Percentiles rank a stretch among this genome's conserved stretches.
Evolutionary conservation across 2,329 filamentous ascomycete species (phyloP).

Genomic region (Paramyrothecium roridum): DNA sequence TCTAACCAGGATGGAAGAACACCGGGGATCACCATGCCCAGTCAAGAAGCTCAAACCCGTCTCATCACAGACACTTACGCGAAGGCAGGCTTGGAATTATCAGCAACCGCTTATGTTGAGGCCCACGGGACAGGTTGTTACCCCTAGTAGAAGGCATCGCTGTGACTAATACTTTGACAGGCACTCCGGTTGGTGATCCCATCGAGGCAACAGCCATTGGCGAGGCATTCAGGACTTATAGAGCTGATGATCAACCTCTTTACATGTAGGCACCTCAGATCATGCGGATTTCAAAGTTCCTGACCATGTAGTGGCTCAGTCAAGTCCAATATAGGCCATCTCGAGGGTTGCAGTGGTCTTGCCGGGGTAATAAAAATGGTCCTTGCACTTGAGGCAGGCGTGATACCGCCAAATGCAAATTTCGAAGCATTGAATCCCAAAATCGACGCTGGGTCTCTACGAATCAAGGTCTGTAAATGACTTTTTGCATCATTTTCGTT

Average conservation of each 20-base stretch:
- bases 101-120: slow-evolving; percentile 25
- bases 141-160: no score
- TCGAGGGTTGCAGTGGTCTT: slow-evolving; percentile 11
- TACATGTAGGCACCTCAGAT: slow-evolving; percentile 3
- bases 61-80: slow-evolving; percentile 25
- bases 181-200: slow-evolving; percentile 9
- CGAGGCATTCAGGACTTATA: not conserved
- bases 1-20: slow-evolving; percentile 38
- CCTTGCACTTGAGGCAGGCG: slow-evolving; percentile 8
- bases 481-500: slow-evolving; percentile 4
- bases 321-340: slow-evolving; percentile 21
- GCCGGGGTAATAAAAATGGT: slow-evolving; percentile 10
- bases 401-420: slow-evolving; percentile 11
- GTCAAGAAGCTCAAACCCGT: slow-evolving; percentile 7
- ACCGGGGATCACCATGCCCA: slow-evolving; percentile 29
- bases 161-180: slow-evolving; percentile 4
- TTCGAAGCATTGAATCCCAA: slow-evolving; percentile 7
- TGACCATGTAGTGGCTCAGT: slow-evolving; percentile 10
- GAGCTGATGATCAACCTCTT: slow-evolving; percentile 5
- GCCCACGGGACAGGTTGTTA: slow-evolving; percentile 22
- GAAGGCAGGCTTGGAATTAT: slow-evolving; percentile 18
- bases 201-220: slow-evolving; percentile 8
- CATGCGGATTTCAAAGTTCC: not conserved
- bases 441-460: slow-evolving; percentile 6
- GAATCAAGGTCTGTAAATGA: slow-evolving; percentile 3